Percentiles rank a stretch among this genome's conserved stretches.
Evolutionary conservation across 345 rosid species (phyloP).

Genomic region (Turritis glabra): DNA sequence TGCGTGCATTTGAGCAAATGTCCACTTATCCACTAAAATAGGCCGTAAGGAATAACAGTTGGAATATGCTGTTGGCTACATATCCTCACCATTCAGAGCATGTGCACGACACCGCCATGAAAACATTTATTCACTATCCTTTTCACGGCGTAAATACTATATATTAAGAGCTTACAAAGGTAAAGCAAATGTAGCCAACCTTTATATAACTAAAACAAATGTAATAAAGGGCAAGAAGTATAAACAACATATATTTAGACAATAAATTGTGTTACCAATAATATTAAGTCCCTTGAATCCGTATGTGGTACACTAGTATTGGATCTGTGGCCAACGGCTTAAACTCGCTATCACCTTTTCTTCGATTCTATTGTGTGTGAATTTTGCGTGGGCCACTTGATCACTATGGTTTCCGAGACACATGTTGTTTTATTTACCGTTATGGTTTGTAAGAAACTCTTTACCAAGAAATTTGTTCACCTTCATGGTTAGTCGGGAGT

Average conservation of each 20-base stretch:
- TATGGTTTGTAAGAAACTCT: too few species aligned
- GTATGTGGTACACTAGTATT: neutral
- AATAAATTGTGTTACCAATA: neutral
- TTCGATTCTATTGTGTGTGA: neutral
- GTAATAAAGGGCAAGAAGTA: neutral
- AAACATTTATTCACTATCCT: conserved; percentile 4
- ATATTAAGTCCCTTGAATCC: neutral
- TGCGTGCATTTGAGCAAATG: conserved; percentile 21
- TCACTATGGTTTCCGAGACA: neutral
- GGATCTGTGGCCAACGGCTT: neutral
- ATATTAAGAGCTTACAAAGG: neutral
- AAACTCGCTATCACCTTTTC: neutral
- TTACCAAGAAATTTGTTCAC: too few species aligned
- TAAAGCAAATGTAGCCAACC: conserved; percentile 11
- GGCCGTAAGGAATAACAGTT: conserved; percentile 7
- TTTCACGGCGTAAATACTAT: neutral
- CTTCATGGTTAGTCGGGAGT: too few species aligned
- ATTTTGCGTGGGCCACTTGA: neutral
- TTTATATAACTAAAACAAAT: neutral
- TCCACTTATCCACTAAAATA: conserved; percentile 17
- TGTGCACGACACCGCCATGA: conserved; percentile 16
- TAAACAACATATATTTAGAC: neutral
- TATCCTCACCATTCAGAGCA: conserved; percentile 17
- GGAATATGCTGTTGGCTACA: conserved; percentile 22
- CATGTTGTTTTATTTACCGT: neutral